Conservation (phyloP, 2,329 filamentous ascomycete species). For the Aspergillus transmontanensis region DNA sequence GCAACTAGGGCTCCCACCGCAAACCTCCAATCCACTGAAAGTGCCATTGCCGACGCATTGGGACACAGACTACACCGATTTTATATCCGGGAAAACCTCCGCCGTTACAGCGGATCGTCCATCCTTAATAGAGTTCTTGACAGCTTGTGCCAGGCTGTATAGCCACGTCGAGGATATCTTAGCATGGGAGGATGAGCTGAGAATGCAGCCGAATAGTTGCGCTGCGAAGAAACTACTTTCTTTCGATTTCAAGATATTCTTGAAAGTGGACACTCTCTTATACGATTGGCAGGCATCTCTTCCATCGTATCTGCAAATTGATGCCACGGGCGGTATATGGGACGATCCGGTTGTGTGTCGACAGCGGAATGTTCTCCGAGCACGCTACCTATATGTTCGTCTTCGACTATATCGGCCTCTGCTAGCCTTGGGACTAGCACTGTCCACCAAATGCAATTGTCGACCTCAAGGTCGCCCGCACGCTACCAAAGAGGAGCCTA, state of each 20-base stretch:
- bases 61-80: slow-evolving; percentile 29
- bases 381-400: slow-evolving; percentile 27
- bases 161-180: slow-evolving; percentile 24
- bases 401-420: slow-evolving; percentile 21
- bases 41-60: slow-evolving; percentile 25
- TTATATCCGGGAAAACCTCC: slow-evolving; percentile 17
- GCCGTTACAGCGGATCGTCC: slow-evolving; percentile 17
- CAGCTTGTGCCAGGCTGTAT: slow-evolving; percentile 25
- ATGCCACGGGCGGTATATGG: background rate
- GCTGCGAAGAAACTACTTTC: slow-evolving; percentile 24
- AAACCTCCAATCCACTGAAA: slow-evolving; percentile 19
- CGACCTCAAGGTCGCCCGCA: slow-evolving; percentile 8
- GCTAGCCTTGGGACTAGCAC: slow-evolving; percentile 12
- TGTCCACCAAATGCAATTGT: slow-evolving; percentile 14
- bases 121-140: slow-evolving; percentile 29
- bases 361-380: slow-evolving; percentile 27
- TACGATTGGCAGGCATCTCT: slow-evolving; percentile 27
- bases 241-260: slow-evolving; percentile 21
- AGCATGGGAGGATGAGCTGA: slow-evolving; percentile 24
- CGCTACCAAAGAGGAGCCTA: background rate
- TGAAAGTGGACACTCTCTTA: slow-evolving; percentile 22
- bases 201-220: slow-evolving; percentile 14
- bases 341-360: slow-evolving; percentile 23
- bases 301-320: slow-evolving; percentile 22
- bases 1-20: slow-evolving; percentile 21